A percentile compares a stretch with the other conserved stretches of the same genome.
Evolutionary conservation across 2,329 filamentous ascomycete species (phyloP).

Genomic region (Thielaviopsis musarum): DNA sequence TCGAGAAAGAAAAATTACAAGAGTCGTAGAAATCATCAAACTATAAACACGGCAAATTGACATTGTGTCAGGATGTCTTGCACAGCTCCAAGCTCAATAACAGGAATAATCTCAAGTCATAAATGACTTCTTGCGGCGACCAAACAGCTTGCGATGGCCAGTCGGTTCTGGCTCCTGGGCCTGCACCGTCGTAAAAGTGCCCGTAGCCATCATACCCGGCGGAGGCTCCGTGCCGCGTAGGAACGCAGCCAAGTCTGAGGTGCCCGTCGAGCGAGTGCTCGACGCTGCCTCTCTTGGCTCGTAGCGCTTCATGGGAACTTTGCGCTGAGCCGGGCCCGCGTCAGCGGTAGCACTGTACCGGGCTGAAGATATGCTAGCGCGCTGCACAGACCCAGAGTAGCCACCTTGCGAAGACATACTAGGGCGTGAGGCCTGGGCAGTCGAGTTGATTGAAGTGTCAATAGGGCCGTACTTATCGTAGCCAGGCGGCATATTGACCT

Average conservation of each 20-base stretch:
- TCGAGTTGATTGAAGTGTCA: conserved; percentile 14
- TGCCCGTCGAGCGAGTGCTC: conserved; percentile 32
- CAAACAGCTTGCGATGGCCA: conserved; percentile 13
- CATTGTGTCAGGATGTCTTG: not conserved
- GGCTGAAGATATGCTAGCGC: not conserved
- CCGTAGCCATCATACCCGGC: not conserved
- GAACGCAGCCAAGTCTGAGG: conserved; percentile 56
- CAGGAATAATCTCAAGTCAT: not conserved
- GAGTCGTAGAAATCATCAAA: not conserved
- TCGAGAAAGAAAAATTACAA: not conserved
- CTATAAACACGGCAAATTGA: not conserved
- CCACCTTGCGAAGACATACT: conserved; percentile 2
- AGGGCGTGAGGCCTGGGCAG: conserved; percentile 13
- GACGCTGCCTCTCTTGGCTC: conserved; percentile 36
- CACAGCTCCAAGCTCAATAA: not conserved
- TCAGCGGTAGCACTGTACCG: conserved; percentile 13
- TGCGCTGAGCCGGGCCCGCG: conserved; percentile 19
- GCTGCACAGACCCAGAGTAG: not conserved
- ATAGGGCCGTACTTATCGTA: conserved; percentile 26
- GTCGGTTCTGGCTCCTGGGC: conserved; percentile 4
- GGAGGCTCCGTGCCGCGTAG: conserved; percentile 52
- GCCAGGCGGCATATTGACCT: conserved; percentile 30
- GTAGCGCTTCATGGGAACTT: conserved; percentile 38
- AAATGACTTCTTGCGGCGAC: conserved; percentile 9
- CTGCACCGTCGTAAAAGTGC: not conserved